Conservation (phyloP, 345 rosid species). For the Linum trigynum region DNA sequence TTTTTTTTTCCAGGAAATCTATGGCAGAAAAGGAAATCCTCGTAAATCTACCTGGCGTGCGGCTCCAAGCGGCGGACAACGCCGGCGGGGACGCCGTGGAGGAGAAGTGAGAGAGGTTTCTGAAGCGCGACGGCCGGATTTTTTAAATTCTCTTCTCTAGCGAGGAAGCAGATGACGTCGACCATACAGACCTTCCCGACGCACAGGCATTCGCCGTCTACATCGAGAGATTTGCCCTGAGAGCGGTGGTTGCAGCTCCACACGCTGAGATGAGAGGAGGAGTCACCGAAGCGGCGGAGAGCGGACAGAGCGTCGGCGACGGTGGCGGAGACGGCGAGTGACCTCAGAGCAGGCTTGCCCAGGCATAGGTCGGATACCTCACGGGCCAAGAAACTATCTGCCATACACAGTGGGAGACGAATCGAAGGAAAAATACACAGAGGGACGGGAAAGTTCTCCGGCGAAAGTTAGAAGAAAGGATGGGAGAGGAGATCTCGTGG, state of each 20-base stretch:
- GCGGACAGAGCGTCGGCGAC: slow-evolving; percentile 46
- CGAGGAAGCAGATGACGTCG: slow-evolving; percentile 74
- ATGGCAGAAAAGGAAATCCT: neutral
- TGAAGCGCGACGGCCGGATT: slow-evolving; percentile 49
- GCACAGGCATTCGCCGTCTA: slow-evolving; percentile 39
- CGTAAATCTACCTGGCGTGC: slow-evolving; percentile 43
- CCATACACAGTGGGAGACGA: slow-evolving; percentile 36
- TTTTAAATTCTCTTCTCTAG: slow-evolving; percentile 36
- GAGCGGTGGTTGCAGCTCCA: slow-evolving; percentile 62
- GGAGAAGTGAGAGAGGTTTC: slow-evolving; percentile 53
- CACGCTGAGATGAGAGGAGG: slow-evolving; percentile 37
- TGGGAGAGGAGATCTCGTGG: too few species aligned
- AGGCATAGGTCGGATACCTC: slow-evolving; percentile 85
- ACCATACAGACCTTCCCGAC: slow-evolving; percentile 84
- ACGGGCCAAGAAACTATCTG: slow-evolving; percentile 49
- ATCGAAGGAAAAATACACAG: neutral
- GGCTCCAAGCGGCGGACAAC: slow-evolving; percentile 57
- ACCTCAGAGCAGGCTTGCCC: slow-evolving; percentile 79
- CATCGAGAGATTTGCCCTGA: neutral
- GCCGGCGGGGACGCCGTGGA: slow-evolving; percentile 30
- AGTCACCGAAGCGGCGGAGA: slow-evolving; percentile 51
- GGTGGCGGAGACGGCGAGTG: slow-evolving; percentile 47
- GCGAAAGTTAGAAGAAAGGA: neutral
- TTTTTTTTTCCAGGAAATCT: neutral
- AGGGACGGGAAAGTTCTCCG: neutral